Base-by-base conservation (phyloP, 192 early-diverging fungal genomes). In the Pecoramyces ruminantium region DNA sequence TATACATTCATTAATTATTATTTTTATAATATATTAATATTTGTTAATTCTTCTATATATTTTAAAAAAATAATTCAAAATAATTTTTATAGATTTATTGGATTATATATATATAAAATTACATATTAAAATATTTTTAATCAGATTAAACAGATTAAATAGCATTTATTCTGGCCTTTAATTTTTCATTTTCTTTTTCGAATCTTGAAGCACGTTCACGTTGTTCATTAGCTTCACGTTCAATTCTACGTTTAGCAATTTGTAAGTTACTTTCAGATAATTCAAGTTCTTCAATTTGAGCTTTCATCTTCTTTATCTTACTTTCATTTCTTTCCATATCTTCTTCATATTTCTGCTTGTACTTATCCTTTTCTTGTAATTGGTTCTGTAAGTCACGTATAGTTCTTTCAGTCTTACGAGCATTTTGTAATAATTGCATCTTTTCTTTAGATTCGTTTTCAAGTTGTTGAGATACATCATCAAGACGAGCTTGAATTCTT, bases 381-480 rank as follows among this genome's bases (percentile, higher is more conserved):
- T 96, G 94, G 86, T 93, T 94, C 85, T 96, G 95, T 79, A 96
- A 86, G 85, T 96, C 94, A 25, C 94, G 89, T 81, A 96, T 89
- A 80, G 90, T 87, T 80, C 95, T 88, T 82, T 97, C 95, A 39
- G 86, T 83, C 84, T 86, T 83, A 29, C 93, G 88, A 28, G 87
- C 83, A 29, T 86, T 86, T 80, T 91, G 86, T 14, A 88, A 78
- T 1, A 89, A 83, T 83, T 92, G 91, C 78, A 86, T 84, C 81
- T 93, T 92, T 82, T 93, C 92, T 77, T 86, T 86, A 81, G 87
- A 88, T 81, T 93, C 92, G 18, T 79, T 79, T 27, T 93, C 91
- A 12, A 94, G 81, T 82, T 88, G 88, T 14, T 80, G 30, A 0
- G 88, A 82, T 79, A 93, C 84, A 80, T 93, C 92, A 29, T 92